Evolutionary conservation across 768 basidiomycete species (phyloP).

Genomic region (Tylopilus sp.): DNA sequence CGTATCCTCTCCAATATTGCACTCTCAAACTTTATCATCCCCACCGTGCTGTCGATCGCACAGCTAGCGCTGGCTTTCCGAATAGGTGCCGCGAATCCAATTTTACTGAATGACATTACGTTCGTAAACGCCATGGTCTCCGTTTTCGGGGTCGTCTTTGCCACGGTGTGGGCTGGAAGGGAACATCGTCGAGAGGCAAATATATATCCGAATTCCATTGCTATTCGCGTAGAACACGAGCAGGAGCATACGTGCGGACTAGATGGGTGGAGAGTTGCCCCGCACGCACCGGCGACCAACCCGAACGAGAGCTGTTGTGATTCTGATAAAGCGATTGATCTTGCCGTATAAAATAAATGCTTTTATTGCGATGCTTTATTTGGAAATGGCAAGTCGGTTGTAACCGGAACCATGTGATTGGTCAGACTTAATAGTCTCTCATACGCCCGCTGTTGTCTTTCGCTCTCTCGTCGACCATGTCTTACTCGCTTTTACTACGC

Average conservation of each 20-base stretch:
- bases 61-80: constrained; percentile 23
- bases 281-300: too few species aligned
- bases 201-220: too few species aligned
- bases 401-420: not conserved
- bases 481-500: constrained; percentile 46
- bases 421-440: not conserved
- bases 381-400: not conserved
- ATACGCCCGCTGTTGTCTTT: not conserved
- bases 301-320: too few species aligned
- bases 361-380: too few species aligned
- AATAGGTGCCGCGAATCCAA: not conserved
- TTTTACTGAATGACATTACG: not conserved
- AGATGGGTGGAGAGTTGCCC: not conserved
- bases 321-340: too few species aligned
- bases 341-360: too few species aligned
- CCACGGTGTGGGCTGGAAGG: constrained; percentile 13
- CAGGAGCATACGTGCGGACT: not conserved
- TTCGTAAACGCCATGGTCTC: constrained; percentile 5
- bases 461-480: constrained; percentile 30
- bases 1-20: constrained; percentile 23
- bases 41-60: constrained; percentile 23
- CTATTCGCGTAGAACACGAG: not conserved
- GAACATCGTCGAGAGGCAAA: constrained; percentile 2
- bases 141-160: constrained; percentile 11
- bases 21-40: constrained; percentile 28